phyloP scores from a whole-genome alignment of 345 rosid genomes.

The Tarenaya hassleriana region DNA sequence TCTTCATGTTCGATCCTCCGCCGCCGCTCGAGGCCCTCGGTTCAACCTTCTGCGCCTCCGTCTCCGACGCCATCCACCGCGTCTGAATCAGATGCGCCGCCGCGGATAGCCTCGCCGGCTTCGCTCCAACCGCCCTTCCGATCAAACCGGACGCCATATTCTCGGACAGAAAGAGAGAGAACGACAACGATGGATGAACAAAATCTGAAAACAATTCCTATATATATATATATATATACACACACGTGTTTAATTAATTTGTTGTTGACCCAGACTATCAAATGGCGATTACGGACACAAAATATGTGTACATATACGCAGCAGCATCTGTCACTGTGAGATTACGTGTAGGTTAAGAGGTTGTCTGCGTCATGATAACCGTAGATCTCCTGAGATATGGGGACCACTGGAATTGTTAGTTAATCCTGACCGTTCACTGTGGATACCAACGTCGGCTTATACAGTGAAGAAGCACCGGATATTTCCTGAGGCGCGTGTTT shows the following conservation, averaged over 20 bases:
- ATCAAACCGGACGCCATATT: conserved; percentile 55
- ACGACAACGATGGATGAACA: no score
- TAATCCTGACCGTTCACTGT: conserved; percentile 10
- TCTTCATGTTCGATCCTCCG: conserved; percentile 37
- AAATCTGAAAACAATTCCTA: no score
- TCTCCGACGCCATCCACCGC: conserved; percentile 42
- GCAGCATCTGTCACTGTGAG: no score
- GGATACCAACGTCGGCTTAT: not conserved
- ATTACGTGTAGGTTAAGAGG: not conserved
- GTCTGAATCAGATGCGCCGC: conserved; percentile 32
- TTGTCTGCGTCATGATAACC: conserved; percentile 7
- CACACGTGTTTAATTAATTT: no score
- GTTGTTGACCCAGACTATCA: no score
- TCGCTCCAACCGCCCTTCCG: conserved; percentile 34
- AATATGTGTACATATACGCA: no score
- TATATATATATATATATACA: no score
- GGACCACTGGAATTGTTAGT: not conserved
- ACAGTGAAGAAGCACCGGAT: not conserved
- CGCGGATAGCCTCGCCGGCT: conserved; percentile 20
- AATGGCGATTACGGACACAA: no score
- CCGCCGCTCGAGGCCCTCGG: conserved; percentile 13
- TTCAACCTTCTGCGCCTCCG: conserved; percentile 37
- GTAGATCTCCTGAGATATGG: not conserved
- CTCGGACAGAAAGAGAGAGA: no score
- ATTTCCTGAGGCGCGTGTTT: conserved; percentile 14